These are phyloP conservation scores for Helichrysum umbraculigerum DNA, from an alignment of 129 eudicot species.

Conservation along the genomic window DNA sequence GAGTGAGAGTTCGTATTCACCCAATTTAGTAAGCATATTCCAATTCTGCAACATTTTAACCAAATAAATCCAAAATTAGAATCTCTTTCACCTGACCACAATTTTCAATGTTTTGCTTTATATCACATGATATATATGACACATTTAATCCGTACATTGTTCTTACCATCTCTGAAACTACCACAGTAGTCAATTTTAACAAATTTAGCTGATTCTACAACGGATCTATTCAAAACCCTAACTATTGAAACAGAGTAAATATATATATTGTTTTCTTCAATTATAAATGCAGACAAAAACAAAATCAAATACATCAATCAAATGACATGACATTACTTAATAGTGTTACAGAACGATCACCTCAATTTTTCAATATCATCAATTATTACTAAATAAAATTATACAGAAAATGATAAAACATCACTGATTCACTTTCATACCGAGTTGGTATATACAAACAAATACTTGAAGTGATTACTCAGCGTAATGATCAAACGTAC, in stretches of 20 bases:
- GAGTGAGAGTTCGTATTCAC: conserved; percentile 15
- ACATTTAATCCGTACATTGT: conserved; percentile 12
- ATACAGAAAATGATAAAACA: conserved; percentile 2
- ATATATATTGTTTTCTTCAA: not conserved
- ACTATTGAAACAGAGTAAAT: not conserved
- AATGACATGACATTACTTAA: conserved; percentile 23
- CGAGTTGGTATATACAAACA: conserved; percentile 28
- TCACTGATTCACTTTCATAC: conserved; percentile 19
- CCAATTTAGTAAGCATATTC: conserved; percentile 28
- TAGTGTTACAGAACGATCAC: conserved; percentile 25
- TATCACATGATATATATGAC: conserved; percentile 34
- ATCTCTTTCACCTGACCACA: conserved; percentile 32
- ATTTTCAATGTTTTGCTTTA: conserved; percentile 20
- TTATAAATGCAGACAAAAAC: not conserved
- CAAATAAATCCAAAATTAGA: conserved; percentile 36
- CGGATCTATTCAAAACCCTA: conserved; percentile 7
- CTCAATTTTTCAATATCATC: conserved; percentile 14
- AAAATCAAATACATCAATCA: conserved; percentile 12
- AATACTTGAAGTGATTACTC: conserved; percentile 25
- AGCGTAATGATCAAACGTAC: conserved; percentile 22
- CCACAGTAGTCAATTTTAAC: not conserved
- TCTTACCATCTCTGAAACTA: conserved; percentile 24
- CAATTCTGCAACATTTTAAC: conserved; percentile 27
- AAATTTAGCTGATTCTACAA: conserved; percentile 27
- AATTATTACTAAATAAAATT: not conserved